Evolutionary conservation across 169 alveolate species (phyloP).

Genomic region (Cryptosporidium sp.): DNA sequence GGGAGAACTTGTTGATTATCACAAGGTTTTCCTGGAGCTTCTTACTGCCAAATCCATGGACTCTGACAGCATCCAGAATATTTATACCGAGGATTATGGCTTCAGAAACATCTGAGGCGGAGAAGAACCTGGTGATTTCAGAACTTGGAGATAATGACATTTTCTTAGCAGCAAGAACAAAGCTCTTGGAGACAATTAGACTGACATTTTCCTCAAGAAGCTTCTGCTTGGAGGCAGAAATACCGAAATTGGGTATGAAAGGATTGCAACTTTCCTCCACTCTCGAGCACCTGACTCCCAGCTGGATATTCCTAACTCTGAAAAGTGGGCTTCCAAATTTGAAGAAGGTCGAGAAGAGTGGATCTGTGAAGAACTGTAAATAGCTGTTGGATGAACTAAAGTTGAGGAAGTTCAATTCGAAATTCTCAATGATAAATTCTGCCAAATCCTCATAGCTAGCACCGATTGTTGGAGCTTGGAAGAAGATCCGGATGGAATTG

Average conservation of each 20-base stretch:
- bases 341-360: slow-evolving; percentile 19
- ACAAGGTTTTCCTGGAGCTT: not conserved
- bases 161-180: not conserved
- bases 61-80: slow-evolving; percentile 66
- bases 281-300: not conserved
- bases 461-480: slow-evolving; percentile 57
- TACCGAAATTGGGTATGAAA: not conserved
- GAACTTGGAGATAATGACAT: not conserved
- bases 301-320: not conserved
- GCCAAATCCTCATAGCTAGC: slow-evolving; percentile 66
- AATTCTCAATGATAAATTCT: slow-evolving; percentile 25
- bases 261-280: not conserved
- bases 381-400: not conserved
- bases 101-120: not conserved
- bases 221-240: not conserved
- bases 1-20: slow-evolving; percentile 18
- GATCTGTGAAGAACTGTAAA: slow-evolving; percentile 2
- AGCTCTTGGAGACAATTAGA: not conserved
- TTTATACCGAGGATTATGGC: slow-evolving; percentile 10
- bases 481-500: slow-evolving; percentile 18
- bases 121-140: not conserved
- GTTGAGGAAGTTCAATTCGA: not conserved
- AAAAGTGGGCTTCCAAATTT: slow-evolving; percentile 39
- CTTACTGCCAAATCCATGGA: slow-evolving; percentile 1
- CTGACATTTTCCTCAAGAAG: not conserved